Percentiles rank a stretch among this genome's conserved stretches.
These are phyloP conservation scores for Vitis hybrid DNA, from an alignment of 177 flowering plant species.

Conservation along the genomic window DNA sequence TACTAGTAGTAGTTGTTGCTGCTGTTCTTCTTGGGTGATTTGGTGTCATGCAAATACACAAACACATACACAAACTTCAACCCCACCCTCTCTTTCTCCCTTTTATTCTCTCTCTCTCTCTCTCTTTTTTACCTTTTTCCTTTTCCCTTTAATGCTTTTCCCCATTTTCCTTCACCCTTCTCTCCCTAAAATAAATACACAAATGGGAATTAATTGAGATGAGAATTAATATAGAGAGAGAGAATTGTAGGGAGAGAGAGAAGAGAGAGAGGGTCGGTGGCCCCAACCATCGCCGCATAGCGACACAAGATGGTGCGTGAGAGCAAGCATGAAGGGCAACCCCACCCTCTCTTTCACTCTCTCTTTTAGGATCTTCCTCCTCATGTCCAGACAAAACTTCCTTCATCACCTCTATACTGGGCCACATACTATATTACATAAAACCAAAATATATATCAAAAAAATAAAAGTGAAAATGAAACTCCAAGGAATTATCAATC, in stretches of 20 bases:
- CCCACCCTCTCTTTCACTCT: constrained; percentile 15
- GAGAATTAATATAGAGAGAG: background rate
- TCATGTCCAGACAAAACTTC: constrained; percentile 24
- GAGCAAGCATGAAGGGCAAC: constrained; percentile 19
- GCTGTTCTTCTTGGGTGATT: constrained; percentile 18
- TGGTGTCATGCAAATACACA: constrained; percentile 35
- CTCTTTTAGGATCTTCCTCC: constrained; percentile 11
- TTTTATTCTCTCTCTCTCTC: background rate
- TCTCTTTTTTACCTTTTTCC: background rate
- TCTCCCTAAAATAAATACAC: background rate
- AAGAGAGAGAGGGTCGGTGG: constrained; percentile 24
- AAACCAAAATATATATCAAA: too few species aligned
- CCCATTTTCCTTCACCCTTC: constrained; percentile 7
- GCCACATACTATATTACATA: background rate
- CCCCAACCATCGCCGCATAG: constrained; percentile 25
- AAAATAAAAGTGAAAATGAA: too few species aligned
- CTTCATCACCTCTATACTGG: constrained; percentile 20
- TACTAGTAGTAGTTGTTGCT: background rate
- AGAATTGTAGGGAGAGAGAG: constrained; percentile 9
- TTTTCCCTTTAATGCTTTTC: constrained; percentile 1
- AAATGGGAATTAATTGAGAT: constrained; percentile 6
- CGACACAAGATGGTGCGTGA: constrained; percentile 32
- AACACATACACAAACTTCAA: constrained; percentile 28
- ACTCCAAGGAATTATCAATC: too few species aligned
- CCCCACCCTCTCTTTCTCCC: background rate